Base-by-base conservation (phyloP, 129 eudicot species). In the Erigeron canadensis region DNA sequence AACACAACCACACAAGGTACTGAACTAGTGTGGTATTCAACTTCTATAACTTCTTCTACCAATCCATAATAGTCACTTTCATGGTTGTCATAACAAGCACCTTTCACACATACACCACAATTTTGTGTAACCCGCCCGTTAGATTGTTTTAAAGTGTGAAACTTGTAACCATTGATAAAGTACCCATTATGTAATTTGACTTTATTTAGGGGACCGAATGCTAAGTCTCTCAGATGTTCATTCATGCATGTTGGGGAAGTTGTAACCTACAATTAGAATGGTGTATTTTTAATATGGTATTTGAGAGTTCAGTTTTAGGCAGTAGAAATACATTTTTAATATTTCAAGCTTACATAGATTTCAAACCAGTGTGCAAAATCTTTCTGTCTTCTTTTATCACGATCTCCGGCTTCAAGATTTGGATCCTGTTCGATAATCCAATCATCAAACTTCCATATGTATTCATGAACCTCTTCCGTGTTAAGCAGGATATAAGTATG, bases 101-200 rank as follows among this genome's bases (percentile, higher is more conserved):
- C 65, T 59, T 59, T 23, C 40, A 59, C 65, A 11, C 65, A 59
- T 12, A 59, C 65, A 12, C 63, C 43, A 21, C 17, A 21, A 28
- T 59, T 59, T 1, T 22, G 39, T 59, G 65, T 59, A 40, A 11
- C 65, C 6, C 65, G 15, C 1, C 41, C 65, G 8, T 28, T 40
- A 2, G 41, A 5, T 10, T 59, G 40, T 59, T 23, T 28, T 22
- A 21, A 10, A 21, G 42, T 59, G 40, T 61, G 66, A 9, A 61
- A 61, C 66, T 61, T 61, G 17, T 61, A 61, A 15, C 66, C 66
- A 61, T 61, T 61, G 43, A 61, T 44, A 61, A 61, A 28, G 13
- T 61, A 61, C 3, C 66, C 45, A 0, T 61, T 61, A 61, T 61
- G 66, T 37, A 17, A 28, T 15, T 5, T 10, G 15, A 37, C 66